phyloP scores from a whole-genome alignment of 495 filamentous ascomycete genomes.

The Neurospora africana region DNA sequence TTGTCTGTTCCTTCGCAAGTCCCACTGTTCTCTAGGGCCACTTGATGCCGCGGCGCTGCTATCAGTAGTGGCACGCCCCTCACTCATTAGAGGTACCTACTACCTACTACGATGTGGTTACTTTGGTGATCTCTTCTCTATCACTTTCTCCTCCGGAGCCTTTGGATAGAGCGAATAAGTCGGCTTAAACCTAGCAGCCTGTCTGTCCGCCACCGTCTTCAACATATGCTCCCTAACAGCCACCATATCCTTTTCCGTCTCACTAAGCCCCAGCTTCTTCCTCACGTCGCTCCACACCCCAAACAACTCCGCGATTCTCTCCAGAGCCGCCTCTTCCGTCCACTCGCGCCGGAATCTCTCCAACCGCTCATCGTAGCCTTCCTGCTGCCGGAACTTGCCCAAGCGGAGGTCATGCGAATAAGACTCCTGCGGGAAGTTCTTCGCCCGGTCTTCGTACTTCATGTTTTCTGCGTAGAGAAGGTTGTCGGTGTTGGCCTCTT shows the following conservation, averaged over 20 bases:
- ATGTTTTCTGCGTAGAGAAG: background rate
- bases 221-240: background rate
- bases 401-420: background rate
- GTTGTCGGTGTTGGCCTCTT: background rate
- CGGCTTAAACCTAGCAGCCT: background rate
- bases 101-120: background rate
- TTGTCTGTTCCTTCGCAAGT: background rate
- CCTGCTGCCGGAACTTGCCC: background rate
- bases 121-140: background rate
- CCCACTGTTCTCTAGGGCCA: background rate
- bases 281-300: background rate
- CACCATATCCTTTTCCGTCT: background rate
- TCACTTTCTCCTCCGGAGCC: background rate
- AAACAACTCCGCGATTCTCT: background rate
- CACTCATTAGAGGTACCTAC: background rate
- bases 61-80: background rate
- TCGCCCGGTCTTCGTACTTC: background rate
- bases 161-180: background rate
- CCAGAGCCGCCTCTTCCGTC: background rate
- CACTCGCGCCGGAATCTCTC: background rate
- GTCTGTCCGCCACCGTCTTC: background rate
- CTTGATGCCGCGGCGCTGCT: background rate
- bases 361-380: background rate
- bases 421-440: background rate
- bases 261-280: background rate